These are phyloP conservation scores for Cyberlindnera petersonii DNA, from an alignment of 805 yeast species.

Conservation along the genomic window DNA sequence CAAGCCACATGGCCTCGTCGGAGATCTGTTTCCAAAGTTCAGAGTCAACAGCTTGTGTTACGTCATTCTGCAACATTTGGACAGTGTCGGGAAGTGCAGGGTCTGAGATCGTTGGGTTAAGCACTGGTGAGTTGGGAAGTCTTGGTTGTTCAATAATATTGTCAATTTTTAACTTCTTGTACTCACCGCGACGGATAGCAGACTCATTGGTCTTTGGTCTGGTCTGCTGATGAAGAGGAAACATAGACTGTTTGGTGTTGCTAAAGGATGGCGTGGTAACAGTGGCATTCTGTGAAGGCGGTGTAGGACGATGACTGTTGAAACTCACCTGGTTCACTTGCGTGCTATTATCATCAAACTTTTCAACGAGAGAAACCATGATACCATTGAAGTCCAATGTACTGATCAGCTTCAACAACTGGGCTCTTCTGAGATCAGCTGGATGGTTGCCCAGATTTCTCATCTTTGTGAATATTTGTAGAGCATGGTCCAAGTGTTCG, in stretches of 20 bases:
- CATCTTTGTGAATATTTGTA: slow-evolving; percentile 68
- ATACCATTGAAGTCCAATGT: slow-evolving; percentile 66
- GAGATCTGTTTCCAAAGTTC: slow-evolving; percentile 77
- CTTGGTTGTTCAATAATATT: slow-evolving; percentile 13
- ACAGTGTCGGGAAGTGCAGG: slow-evolving; percentile 26
- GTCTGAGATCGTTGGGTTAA: slow-evolving; percentile 20
- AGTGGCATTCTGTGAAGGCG: slow-evolving; percentile 3
- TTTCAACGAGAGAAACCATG: slow-evolving; percentile 51
- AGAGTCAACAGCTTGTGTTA: slow-evolving; percentile 39
- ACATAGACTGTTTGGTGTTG: not conserved
- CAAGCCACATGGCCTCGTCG: slow-evolving; percentile 67
- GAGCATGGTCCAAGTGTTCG: slow-evolving; percentile 69
- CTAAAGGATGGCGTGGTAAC: not conserved
- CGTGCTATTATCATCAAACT: slow-evolving; percentile 45
- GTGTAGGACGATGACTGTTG: slow-evolving; percentile 11
- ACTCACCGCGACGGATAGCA: slow-evolving; percentile 16
- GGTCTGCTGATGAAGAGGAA: not conserved
- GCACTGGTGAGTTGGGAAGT: slow-evolving; percentile 16
- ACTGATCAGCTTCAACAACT: slow-evolving; percentile 57
- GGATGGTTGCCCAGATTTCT: slow-evolving; percentile 75
- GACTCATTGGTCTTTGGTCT: slow-evolving; percentile 13
- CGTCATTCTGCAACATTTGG: slow-evolving; percentile 27
- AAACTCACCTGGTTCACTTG: slow-evolving; percentile 14
- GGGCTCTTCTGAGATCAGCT: slow-evolving; percentile 71
- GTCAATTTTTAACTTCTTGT: slow-evolving; percentile 17